These are phyloP conservation scores for Phytopythium oedochilum DNA, from an alignment of 352 stramenopile genomes.

Conservation along the genomic window DNA sequence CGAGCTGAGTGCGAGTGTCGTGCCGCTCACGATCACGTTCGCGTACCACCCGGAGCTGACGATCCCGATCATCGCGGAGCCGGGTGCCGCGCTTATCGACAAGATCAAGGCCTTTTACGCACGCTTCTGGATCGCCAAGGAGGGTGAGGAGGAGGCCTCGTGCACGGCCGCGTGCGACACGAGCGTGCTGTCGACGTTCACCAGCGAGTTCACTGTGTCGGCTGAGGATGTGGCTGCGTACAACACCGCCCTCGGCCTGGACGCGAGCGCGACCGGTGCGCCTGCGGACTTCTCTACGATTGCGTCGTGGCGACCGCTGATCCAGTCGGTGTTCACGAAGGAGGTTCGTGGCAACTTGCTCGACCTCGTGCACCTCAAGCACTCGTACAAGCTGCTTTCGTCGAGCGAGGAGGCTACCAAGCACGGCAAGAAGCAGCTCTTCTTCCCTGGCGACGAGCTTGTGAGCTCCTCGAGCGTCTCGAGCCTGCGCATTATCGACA, in stretches of 20 bases:
- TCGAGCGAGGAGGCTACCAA: constrained; percentile 1
- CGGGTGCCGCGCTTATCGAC: constrained; percentile 28
- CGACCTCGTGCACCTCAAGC: constrained; percentile 77
- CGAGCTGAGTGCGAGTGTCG: constrained; percentile 31
- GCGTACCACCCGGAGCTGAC: constrained; percentile 35
- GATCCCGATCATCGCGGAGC: constrained; percentile 45
- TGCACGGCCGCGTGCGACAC: constrained; percentile 53
- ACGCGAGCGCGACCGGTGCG: constrained; percentile 18
- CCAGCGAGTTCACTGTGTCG: constrained; percentile 52
- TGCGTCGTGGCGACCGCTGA: constrained; percentile 74
- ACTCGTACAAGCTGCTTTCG: constrained; percentile 77
- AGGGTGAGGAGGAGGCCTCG: constrained; percentile 50
- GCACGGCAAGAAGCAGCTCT: constrained; percentile 21
- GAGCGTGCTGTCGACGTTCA: constrained; percentile 59
- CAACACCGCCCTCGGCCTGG: constrained; percentile 47
- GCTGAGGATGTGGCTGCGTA: constrained; percentile 56
- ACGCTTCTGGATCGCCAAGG: constrained; percentile 64
- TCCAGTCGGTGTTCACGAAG: constrained; percentile 80
- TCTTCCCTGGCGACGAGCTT: constrained; percentile 64
- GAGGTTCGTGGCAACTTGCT: constrained; percentile 81
- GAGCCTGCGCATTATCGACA: constrained; percentile 69
- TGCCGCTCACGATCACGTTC: constrained; percentile 59
- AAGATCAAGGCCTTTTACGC: constrained; percentile 78
- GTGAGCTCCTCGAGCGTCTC: constrained; percentile 68
- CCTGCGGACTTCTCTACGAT: constrained; percentile 79